Base-by-base conservation (phyloP, 345 rosid species). In the Linum usitatissimum region DNA sequence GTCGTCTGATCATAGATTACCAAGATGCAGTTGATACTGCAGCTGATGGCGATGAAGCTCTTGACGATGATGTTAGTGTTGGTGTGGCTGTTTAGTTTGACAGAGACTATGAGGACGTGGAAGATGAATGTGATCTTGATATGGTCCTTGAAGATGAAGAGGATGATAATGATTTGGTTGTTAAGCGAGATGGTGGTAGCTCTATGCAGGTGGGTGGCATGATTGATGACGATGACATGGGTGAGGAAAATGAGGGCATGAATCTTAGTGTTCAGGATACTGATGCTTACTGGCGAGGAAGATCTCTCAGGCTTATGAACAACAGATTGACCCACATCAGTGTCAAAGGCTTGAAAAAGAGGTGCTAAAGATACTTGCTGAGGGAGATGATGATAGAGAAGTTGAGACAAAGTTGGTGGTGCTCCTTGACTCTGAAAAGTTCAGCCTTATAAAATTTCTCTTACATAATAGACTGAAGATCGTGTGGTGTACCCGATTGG, bases 261-360 rank as follows among this genome's bases (percentile, higher is more conserved):
- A 70, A 69, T 72, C 78, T 90, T 54, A 87, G 86, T 77, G 98
- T 87, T 54, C 97, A 87, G 82, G 99, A 89, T 34, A 85, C 90
- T 70, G 97, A 90, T 80, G 94, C 98, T 34, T 87, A 92, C 76
- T 92, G 97, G 96, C 96, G 75, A 81, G 98, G 73, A 85, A 87
- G 83, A 83, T 90, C 58, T 87, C 98, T 45, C 94, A 81, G 76
- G 89, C 95, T 65, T 87, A 70, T 71, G 91, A 83, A n/a, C 91
- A 85, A 71, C 78, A 89, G 70, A 87, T 89, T 68, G 98, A 92
- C 70, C 91, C 96, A 30, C 90, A 84, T 55, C 85, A 81, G 78
- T 84, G 97, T 73, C 94, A 85, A 68, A 86, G 76, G 68, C 88
- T 90, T 55, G 94, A 96, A 8, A 96, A 92, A 80, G 98, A 92